Evolutionary conservation across 257 asterid genomes (phyloP).

Genomic region (Solanum virginianum): DNA sequence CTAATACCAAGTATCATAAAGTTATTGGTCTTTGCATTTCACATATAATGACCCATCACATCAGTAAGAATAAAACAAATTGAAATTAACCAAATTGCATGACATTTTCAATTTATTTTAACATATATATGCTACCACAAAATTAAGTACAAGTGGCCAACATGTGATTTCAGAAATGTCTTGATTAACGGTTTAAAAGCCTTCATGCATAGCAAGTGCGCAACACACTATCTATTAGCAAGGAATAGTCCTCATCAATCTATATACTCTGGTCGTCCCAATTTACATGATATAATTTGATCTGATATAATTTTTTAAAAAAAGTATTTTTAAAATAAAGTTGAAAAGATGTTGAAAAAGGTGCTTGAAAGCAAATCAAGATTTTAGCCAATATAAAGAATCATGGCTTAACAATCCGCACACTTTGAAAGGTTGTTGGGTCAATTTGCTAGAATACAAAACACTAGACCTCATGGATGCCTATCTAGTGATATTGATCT

Average conservation of each 20-base stretch:
- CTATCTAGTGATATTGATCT: no score
- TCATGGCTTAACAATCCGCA: no score
- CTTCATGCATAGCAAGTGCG: not conserved
- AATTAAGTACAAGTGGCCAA: not conserved
- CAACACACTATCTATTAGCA: not conserved
- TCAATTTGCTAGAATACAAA: no score
- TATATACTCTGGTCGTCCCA: not conserved
- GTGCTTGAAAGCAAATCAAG: no score
- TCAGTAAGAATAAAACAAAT: not conserved
- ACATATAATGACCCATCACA: not conserved
- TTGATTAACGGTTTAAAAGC: not conserved
- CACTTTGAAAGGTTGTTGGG: no score
- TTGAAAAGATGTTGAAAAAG: no score
- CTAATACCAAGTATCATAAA: not conserved
- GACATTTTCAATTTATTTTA: not conserved
- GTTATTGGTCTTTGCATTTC: not conserved
- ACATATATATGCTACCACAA: not conserved
- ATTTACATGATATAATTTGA: no score
- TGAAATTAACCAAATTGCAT: not conserved
- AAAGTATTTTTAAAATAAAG: no score
- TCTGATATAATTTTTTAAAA: no score
- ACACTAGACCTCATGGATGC: no score
- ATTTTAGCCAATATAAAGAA: no score
- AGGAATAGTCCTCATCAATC: not conserved
- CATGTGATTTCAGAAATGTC: not conserved